Base-by-base conservation (phyloP, 2,329 filamentous ascomycete species). In the Aureobasidium sp. region DNA sequence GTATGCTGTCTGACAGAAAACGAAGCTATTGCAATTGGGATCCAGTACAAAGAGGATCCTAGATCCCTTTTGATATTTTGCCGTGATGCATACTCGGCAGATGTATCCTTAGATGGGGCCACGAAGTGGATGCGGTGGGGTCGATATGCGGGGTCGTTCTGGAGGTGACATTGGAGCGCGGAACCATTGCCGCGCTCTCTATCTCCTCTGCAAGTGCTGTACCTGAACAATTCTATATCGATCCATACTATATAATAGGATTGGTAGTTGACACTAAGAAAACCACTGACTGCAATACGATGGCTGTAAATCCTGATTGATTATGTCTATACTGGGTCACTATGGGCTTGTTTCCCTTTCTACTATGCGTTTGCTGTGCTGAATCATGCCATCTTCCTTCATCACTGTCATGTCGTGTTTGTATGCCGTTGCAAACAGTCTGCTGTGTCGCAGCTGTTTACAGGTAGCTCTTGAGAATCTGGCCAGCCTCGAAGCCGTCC, bases 401-500 rank as follows among this genome's bases (percentile, higher is more conserved):
- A 43, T 55, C 51, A 55, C n/a, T 21, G 1, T 55, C 51, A 11
- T 55, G 7, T 43, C 38, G 11, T 27, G 4, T 27, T 53, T 21
- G 4, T 37, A 2, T 40, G 4, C 31, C 17, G 7, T 17, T 19
- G 46, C 23, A 17, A 29, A n/a, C 15, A 35, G 27, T 29, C 4
- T 9, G 9, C 27, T 9, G 27, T n/a, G 19, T 21, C 4, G 9
- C 27, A 31, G n/a, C 5, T 21, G 27, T 33, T 25, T 47, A 66
- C 61, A 68, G 59, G 58, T 70, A 63, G 38, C 64, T 65, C 66
- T 69, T 70, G 62, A 84, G 79, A 55, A 79, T 76, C 74, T 84
- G 81, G 10, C 83, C 83, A 43, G 83, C 84, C 71, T 87, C 84
- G 75, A 84, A 87, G 2, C 81, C 80, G 66, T 86, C 84, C 21